A percentile compares a stretch with the other conserved stretches of the same genome.
Evolutionary conservation across 2,329 filamentous ascomycete genomes (phyloP).

Genomic region (Plenodomus tracheiphilus): DNA sequence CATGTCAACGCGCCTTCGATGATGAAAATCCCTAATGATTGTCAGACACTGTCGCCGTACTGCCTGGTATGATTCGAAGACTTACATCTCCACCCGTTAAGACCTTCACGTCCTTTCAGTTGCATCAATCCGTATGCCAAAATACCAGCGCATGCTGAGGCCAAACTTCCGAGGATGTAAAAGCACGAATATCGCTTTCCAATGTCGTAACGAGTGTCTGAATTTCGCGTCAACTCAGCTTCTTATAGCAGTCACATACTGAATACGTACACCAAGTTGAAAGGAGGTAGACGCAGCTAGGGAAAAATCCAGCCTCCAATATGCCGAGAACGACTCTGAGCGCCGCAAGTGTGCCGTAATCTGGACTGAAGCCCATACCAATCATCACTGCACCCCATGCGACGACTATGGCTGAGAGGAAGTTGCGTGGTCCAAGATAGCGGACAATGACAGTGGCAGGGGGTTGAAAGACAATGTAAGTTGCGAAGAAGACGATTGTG

Average conservation of each 20-base stretch:
- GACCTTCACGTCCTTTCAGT: slow-evolving; percentile 58
- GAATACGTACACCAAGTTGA: slow-evolving; percentile 41
- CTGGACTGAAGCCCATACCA: slow-evolving; percentile 46
- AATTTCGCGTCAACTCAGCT: background rate
- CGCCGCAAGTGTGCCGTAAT: slow-evolving; percentile 41
- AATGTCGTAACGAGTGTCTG: slow-evolving; percentile 61
- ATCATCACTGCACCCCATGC: slow-evolving; percentile 51
- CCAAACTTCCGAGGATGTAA: slow-evolving; percentile 69
- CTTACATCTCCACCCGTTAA: slow-evolving; percentile 49
- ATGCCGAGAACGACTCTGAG: slow-evolving; percentile 47
- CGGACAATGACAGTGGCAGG: slow-evolving; percentile 47
- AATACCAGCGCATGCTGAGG: slow-evolving; percentile 68
- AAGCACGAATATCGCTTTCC: slow-evolving; percentile 71
- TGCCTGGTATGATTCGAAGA: slow-evolving; percentile 7
- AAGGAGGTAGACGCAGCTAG: slow-evolving; percentile 51
- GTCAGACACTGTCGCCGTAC: background rate
- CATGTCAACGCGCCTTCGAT: slow-evolving; percentile 50
- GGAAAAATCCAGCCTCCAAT: slow-evolving; percentile 46
- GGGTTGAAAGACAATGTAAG: slow-evolving; percentile 49
- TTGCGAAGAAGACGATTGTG: slow-evolving; percentile 55
- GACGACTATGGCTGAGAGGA: slow-evolving; percentile 40
- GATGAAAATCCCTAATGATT: slow-evolving; percentile 46
- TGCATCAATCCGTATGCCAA: slow-evolving; percentile 72
- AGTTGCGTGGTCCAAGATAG: slow-evolving; percentile 46
- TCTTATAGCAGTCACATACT: no score